phyloP scores from a whole-genome alignment of 108 stramenopile species.

The Cylindrotheca fusiformis region DNA sequence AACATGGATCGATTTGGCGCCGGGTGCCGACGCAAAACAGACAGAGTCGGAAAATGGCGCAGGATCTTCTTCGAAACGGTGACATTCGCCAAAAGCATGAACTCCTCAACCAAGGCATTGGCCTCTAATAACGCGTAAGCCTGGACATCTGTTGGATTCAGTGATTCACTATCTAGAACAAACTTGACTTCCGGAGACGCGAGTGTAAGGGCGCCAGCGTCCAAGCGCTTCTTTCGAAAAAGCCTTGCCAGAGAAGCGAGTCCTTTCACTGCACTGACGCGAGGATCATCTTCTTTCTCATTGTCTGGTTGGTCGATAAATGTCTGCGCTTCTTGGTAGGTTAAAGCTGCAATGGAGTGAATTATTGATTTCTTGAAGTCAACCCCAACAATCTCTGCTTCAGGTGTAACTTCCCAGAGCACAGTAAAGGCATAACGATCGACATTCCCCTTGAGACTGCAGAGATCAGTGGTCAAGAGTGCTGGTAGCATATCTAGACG shows the following conservation, averaged over 20 bases:
- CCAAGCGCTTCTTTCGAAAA: conserved; percentile 85
- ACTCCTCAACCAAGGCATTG: conserved; percentile 96
- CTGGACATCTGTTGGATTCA: conserved; percentile 97
- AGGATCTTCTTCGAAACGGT: conserved; percentile 94
- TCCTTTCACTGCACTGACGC: conserved; percentile 84
- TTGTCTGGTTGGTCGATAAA: conserved; percentile 87
- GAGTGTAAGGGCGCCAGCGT: conserved; percentile 95
- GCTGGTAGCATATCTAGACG: conserved; percentile 97
- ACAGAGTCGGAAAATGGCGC: conserved; percentile 86
- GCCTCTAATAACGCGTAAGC: conserved; percentile 89
- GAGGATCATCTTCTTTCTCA: conserved; percentile 55
- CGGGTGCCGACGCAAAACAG: conserved; percentile 95
- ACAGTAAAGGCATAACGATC: conserved; percentile 94
- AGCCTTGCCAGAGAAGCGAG: conserved; percentile 83
- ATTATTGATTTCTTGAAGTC: conserved; percentile 95
- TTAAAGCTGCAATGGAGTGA: conserved; percentile 91
- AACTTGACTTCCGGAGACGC: conserved; percentile 98
- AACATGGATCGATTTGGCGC: conserved; percentile 95
- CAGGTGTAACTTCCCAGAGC: conserved; percentile 88
- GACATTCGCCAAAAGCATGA: conserved; percentile 99
- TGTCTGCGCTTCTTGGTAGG: conserved; percentile 96
- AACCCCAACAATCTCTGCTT: conserved; percentile 81
- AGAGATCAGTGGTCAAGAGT: conserved; percentile 92
- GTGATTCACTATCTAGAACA: conserved; percentile 92
- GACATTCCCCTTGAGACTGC: conserved; percentile 91